These are phyloP conservation scores for Litchi chinensis DNA, from an alignment of 345 rosid genomes.

Conservation along the genomic window DNA sequence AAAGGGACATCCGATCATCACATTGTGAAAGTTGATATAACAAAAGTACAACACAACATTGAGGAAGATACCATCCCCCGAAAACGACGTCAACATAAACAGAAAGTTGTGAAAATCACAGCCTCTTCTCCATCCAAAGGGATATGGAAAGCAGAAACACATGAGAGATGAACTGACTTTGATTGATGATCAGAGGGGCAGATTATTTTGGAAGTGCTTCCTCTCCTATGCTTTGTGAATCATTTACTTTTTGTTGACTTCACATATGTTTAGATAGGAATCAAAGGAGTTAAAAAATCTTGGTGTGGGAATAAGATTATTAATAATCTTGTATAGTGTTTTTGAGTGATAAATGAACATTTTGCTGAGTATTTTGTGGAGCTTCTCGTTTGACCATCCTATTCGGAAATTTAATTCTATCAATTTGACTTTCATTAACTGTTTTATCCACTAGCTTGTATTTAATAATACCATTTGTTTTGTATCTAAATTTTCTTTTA, in stretches of 20 bases:
- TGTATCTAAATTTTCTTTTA: too few species aligned
- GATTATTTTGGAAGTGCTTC: constrained; percentile 13
- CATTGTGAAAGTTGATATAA: constrained; percentile 81
- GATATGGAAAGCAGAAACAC: constrained; percentile 54
- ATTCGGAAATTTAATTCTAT: neutral
- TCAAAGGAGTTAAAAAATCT: neutral
- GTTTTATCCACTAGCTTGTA: neutral
- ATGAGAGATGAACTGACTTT: constrained; percentile 11
- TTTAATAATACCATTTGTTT: neutral
- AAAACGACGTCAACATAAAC: constrained; percentile 41
- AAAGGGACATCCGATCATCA: constrained; percentile 98
- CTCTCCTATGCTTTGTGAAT: constrained; percentile 15
- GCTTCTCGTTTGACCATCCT: neutral
- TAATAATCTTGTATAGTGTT: neutral
- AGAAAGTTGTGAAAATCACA: constrained; percentile 48
- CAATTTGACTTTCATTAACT: neutral
- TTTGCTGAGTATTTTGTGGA: neutral
- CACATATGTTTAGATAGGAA: neutral
- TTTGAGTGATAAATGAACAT: neutral
- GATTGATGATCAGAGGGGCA: neutral
- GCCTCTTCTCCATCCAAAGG: constrained; percentile 48
- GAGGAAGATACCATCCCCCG: constrained; percentile 16
- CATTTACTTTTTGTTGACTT: neutral
- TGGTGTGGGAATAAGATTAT: constrained; percentile 1
- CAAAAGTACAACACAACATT: constrained; percentile 24